phyloP scores from a whole-genome alignment of 495 filamentous ascomycete species.

The Penicillium coffeae region DNA sequence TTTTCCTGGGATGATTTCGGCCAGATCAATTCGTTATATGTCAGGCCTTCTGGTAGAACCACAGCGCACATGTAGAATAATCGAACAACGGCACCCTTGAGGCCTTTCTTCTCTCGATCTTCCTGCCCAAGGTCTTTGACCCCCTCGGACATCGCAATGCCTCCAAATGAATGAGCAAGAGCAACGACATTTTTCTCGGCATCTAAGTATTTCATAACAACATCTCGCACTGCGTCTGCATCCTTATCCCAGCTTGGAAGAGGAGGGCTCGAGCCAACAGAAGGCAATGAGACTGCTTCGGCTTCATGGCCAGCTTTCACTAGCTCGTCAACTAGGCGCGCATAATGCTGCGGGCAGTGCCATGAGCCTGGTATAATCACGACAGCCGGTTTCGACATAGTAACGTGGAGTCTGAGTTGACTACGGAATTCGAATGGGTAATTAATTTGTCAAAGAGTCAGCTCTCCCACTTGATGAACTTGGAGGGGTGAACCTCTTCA shows the following conservation, averaged over 20 bases:
- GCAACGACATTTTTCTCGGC: conserved; percentile 32
- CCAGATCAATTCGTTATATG: conserved; percentile 18
- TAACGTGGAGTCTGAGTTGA: too few species aligned
- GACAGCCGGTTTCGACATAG: too few species aligned
- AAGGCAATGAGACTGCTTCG: conserved; percentile 22
- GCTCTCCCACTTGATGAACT: too few species aligned
- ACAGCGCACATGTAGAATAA: conserved; percentile 38
- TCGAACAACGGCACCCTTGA: conserved; percentile 34
- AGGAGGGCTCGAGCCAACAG: conserved; percentile 26
- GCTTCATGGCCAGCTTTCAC: conserved; percentile 25
- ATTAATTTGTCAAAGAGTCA: too few species aligned
- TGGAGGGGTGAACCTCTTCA: too few species aligned
- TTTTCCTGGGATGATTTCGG: conserved; percentile 21
- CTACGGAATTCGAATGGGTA: conserved; percentile 14
- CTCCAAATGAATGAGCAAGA: conserved; percentile 38
- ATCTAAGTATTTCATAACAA: conserved; percentile 21
- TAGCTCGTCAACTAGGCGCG: conserved; percentile 29
- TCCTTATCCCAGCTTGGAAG: conserved; percentile 26
- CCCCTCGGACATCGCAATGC: conserved; percentile 34
- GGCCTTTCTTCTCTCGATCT: conserved; percentile 34
- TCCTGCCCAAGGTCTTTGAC: conserved; percentile 33
- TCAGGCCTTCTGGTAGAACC: conserved; percentile 25
- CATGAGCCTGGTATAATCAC: conserved; percentile 42
- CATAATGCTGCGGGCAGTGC: conserved; percentile 39
- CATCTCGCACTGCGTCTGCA: conserved; percentile 21